phyloP scores from a whole-genome alignment of 1,284 basidiomycete species.

The Trametes pubescens region DNA sequence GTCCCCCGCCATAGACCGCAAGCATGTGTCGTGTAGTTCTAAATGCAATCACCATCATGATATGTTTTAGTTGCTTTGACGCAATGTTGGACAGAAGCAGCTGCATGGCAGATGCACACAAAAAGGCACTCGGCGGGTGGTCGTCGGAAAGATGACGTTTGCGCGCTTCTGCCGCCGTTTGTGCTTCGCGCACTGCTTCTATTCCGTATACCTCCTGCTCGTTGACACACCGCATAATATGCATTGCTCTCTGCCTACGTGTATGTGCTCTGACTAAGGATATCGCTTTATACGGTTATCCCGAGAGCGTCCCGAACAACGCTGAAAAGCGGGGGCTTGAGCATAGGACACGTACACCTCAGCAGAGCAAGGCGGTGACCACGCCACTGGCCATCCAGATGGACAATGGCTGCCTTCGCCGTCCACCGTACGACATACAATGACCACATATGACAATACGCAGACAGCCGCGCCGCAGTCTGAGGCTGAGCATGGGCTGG shows the following conservation, averaged over 20 bases:
- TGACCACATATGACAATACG: conserved; percentile 17
- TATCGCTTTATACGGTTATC: not conserved
- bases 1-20: not conserved
- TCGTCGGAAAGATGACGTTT: conserved; percentile 25
- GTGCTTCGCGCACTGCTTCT: conserved; percentile 5
- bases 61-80: no score
- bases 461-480: conserved; percentile 21
- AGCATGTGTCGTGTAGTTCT: conserved; percentile 12
- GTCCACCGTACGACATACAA: conserved; percentile 12
- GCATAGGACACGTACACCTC: no score
- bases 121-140: no score
- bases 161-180: conserved; percentile 7
- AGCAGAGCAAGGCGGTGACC: not conserved
- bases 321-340: no score
- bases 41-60: not conserved
- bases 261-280: not conserved
- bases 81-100: no score
- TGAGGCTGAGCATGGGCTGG: conserved; percentile 1
- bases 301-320: not conserved
- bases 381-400: not conserved
- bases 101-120: no score
- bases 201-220: not conserved
- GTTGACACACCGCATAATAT: not conserved
- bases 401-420: conserved; percentile 4
- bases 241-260: not conserved